A percentile compares a stretch with the other conserved stretches of the same genome.
Conservation (phyloP, 1,284 basidiomycete genomes). For the Gomphus sp. region DNA sequence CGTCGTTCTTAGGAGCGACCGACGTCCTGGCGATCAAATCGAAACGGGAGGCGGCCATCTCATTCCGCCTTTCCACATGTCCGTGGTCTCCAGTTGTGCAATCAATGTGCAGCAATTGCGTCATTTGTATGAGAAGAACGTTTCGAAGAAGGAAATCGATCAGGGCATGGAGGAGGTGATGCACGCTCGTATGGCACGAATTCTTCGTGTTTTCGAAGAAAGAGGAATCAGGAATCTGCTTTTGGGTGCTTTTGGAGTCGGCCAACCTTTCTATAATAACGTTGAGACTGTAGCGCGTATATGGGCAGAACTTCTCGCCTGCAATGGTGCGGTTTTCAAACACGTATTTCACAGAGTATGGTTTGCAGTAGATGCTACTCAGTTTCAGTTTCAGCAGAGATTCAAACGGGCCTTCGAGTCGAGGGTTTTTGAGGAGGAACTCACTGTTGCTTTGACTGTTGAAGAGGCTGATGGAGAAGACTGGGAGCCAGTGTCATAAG, state of each 20-base stretch:
- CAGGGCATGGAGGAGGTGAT: slow-evolving; percentile 14
- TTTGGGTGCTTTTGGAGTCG: slow-evolving; percentile 40
- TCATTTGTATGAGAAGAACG: not conserved
- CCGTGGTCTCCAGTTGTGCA: slow-evolving; percentile 4
- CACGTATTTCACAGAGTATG: slow-evolving; percentile 34
- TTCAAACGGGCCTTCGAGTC: slow-evolving; percentile 36
- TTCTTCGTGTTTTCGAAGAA: slow-evolving; percentile 35
- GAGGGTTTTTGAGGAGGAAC: slow-evolving; percentile 31
- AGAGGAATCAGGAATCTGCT: slow-evolving; percentile 34
- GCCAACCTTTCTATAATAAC: slow-evolving; percentile 27
- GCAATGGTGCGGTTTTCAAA: slow-evolving; percentile 26
- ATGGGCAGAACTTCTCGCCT: slow-evolving; percentile 39
- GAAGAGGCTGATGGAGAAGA: not conserved
- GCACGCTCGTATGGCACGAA: slow-evolving; percentile 33
- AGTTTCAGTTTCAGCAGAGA: slow-evolving; percentile 23
- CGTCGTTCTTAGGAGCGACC: slow-evolving; percentile 14
- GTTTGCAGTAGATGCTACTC: slow-evolving; percentile 30
- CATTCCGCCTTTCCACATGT: not conserved
- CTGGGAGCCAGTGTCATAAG: not conserved
- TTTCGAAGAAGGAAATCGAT: not conserved
- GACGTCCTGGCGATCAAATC: not conserved
- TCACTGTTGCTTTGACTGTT: slow-evolving; percentile 15
- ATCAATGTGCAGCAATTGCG: not conserved
- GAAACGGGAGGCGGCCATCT: slow-evolving; percentile 3
- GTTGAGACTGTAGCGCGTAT: slow-evolving; percentile 32